Base-by-base conservation (phyloP, 768 basidiomycete species). In the Paxillus ammoniavirescens region DNA sequence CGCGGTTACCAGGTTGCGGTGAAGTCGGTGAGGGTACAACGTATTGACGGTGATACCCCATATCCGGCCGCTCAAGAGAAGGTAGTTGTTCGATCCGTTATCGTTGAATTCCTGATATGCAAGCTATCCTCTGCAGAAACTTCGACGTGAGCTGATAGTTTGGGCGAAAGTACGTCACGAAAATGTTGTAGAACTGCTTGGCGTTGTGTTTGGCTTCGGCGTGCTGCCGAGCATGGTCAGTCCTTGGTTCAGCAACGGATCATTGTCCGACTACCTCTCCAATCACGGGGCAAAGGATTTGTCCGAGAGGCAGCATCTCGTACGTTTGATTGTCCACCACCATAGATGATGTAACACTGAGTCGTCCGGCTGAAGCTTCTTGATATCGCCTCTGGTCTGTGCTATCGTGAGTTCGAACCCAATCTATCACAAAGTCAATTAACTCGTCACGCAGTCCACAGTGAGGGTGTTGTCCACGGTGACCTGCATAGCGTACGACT, bases 401-500 rank as follows among this genome's bases (percentile, higher is more conserved):
- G 15, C 15, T 57, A 68, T 48, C 59, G 66, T 68, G 40, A 15
- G 68, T 53, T 21, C 21, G 21, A 3, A 21, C 21, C 18, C 8
- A 47, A 15, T 8, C 15, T 1, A 15, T 18, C 42, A 7, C 13
- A n/a, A n/a, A n/a, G n/a, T n/a, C n/a, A n/a, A n/a, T n/a, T n/a
- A n/a, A n/a, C n/a, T n/a, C n/a, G n/a, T n/a, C 21, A 21, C 21
- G 2, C 17, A 68, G 68, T 68, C 7, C 67, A 71, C 14, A 33
- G 23, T 28, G 17, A 57, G 10, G 42, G 8, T 5, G 46, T 74
- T 13, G 45, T 70, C 2, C 74, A 75, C 49, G 72, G 71, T 7
- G 71, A 76, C 52, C 60, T 75, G 10, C 69, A 74, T 44, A 74
- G 69, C 2, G 71, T 73, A 53, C 12, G 68, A 17, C 21, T 13